These are phyloP conservation scores for Marchantia paleacea DNA, from an alignment of 225 moss, liverwort and hornwort genomes.

Conservation along the genomic window DNA sequence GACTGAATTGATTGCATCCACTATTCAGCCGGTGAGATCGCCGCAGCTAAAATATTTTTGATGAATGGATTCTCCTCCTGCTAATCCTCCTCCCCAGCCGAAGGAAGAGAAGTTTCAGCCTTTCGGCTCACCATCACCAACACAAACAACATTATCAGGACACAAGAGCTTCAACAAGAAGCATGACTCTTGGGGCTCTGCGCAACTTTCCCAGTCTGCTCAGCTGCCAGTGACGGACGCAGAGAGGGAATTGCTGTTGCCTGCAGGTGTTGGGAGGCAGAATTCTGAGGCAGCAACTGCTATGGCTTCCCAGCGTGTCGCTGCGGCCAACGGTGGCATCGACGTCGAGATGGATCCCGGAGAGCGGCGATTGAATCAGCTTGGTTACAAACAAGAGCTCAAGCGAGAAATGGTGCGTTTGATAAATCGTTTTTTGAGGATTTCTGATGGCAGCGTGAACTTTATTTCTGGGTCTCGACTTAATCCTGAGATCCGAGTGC, in stretches of 20 bases:
- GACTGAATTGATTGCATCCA: background rate
- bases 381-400: slow-evolving; percentile 92
- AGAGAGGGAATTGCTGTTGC: slow-evolving; percentile 5
- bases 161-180: background rate
- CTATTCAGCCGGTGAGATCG: background rate
- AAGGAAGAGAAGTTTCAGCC: background rate
- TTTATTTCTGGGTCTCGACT: no score
- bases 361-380: slow-evolving; percentile 88
- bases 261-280: background rate
- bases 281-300: background rate
- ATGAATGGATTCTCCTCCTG: slow-evolving; percentile 10
- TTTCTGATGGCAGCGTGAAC: background rate
- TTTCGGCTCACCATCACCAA: background rate
- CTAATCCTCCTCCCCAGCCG: background rate
- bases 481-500: background rate
- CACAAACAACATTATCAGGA: background rate
- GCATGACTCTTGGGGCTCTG: slow-evolving; percentile 2
- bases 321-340: background rate
- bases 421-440: background rate
- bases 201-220: background rate
- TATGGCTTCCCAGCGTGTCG: background rate
- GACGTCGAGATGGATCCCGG: slow-evolving; percentile 63
- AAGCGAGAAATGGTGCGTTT: slow-evolving; percentile 80
- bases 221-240: background rate
- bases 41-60: background rate